Conservation (phyloP, 2,329 filamentous ascomycete species). For the Chaetomium olivaceum region DNA sequence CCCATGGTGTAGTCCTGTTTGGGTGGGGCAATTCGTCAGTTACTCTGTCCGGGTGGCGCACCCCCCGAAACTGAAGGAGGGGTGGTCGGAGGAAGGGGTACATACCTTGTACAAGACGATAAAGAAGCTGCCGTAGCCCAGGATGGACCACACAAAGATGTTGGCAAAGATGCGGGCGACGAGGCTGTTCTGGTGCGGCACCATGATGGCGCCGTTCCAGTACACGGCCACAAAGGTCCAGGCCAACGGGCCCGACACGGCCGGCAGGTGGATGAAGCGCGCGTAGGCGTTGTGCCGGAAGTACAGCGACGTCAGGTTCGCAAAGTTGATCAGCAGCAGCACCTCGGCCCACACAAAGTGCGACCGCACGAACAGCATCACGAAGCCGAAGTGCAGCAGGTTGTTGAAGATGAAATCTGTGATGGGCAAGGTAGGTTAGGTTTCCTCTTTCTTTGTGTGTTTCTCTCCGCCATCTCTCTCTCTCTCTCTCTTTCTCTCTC, state of each 20-base stretch:
- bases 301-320: slow-evolving; percentile 77
- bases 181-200: slow-evolving; percentile 65
- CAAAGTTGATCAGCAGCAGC: slow-evolving; percentile 75
- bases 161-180: slow-evolving; percentile 81
- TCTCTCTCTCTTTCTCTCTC: not conserved
- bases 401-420: slow-evolving; percentile 88
- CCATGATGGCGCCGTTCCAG: slow-evolving; percentile 84
- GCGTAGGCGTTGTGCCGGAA: slow-evolving; percentile 73
- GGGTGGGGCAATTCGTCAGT: not conserved
- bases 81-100: too few species aligned
- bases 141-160: slow-evolving; percentile 81
- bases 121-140: slow-evolving; percentile 76
- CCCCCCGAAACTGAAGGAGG: too few species aligned
- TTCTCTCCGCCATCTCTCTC: too few species aligned
- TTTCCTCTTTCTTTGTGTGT: not conserved
- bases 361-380: slow-evolving; percentile 77
- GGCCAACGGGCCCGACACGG: slow-evolving; percentile 74
- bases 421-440: not conserved
- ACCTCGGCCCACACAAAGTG: slow-evolving; percentile 76
- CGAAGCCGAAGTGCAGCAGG: slow-evolving; percentile 76
- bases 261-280: slow-evolving; percentile 73
- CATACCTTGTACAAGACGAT: slow-evolving; percentile 69
- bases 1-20: slow-evolving; percentile 70
- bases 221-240: slow-evolving; percentile 87
- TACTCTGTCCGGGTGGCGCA: too few species aligned